Conservation (phyloP, 1,139 yeast species). For the Candida anutae region DNA sequence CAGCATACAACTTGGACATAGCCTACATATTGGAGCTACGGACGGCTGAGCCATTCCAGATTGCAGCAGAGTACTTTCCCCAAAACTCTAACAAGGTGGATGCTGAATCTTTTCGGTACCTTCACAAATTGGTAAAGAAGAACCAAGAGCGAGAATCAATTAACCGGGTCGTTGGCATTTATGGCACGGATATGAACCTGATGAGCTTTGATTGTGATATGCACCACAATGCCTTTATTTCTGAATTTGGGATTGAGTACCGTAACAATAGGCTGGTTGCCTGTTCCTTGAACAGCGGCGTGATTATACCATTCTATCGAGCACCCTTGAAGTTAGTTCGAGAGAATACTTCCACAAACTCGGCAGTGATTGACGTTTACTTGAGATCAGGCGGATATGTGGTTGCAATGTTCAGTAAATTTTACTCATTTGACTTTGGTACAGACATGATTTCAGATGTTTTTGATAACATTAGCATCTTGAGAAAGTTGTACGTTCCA, state of each 20-base stretch:
- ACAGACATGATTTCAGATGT: constrained; percentile 42
- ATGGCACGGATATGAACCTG: constrained; percentile 24
- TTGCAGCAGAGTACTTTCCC: constrained; percentile 36
- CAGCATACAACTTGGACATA: constrained; percentile 34
- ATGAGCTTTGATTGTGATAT: constrained; percentile 35
- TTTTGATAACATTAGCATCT: constrained; percentile 28
- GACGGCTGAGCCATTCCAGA: constrained; percentile 37
- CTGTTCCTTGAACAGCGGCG: constrained; percentile 37
- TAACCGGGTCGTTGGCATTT: constrained; percentile 43
- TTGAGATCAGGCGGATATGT: constrained; percentile 52
- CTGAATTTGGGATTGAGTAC: constrained; percentile 50
- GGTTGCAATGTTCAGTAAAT: constrained; percentile 41
- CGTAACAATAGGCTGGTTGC: constrained; percentile 17
- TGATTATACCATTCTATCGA: constrained; percentile 45
- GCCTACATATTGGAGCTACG: constrained; percentile 54
- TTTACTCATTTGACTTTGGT: constrained; percentile 19
- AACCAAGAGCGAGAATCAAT: constrained; percentile 21
- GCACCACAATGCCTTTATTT: constrained; percentile 42
- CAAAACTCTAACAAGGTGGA: constrained; percentile 28
- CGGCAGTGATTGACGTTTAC: constrained; percentile 29
- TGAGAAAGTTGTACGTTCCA: constrained; percentile 28
- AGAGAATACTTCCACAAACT: constrained; percentile 14
- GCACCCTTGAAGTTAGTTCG: constrained; percentile 34
- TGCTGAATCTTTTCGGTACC: constrained; percentile 34
- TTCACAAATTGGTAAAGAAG: constrained; percentile 24